A percentile compares a stretch with the other conserved stretches of the same genome.
Conservation (phyloP, 2,329 filamentous ascomycete species). For the Cordyceps cateniannulata region DNA sequence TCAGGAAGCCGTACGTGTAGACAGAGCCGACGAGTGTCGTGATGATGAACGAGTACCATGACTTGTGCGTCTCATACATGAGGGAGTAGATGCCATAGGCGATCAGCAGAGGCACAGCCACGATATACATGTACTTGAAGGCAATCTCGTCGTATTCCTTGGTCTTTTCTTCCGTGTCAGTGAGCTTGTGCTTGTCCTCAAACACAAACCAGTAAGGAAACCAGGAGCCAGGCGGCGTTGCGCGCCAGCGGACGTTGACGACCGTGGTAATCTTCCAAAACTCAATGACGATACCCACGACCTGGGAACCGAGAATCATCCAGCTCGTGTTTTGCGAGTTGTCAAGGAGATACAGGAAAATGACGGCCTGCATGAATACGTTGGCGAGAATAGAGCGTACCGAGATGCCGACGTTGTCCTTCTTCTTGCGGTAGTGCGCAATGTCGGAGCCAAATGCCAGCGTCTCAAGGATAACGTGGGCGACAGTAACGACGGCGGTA, state of each 20-base stretch:
- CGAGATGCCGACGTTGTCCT: slow-evolving; percentile 95
- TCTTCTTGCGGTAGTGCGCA: slow-evolving; percentile 98
- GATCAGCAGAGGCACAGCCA: slow-evolving; percentile 79
- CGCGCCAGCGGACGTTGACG: slow-evolving; percentile 78
- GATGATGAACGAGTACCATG: slow-evolving; percentile 96
- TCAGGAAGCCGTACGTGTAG: slow-evolving; percentile 96
- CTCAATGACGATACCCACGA: slow-evolving; percentile 64
- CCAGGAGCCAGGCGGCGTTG: slow-evolving; percentile 58
- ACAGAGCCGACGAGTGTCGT: slow-evolving; percentile 91
- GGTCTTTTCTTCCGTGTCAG: slow-evolving; percentile 93
- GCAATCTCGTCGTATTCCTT: slow-evolving; percentile 98
- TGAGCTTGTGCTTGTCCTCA: slow-evolving; percentile 95
- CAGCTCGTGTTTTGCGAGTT: slow-evolving; percentile 97
- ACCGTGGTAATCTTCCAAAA: slow-evolving; percentile 95
- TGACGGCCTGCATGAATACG: slow-evolving; percentile 93
- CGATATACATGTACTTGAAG: slow-evolving; percentile 93
- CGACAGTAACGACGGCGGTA: slow-evolving; percentile 75
- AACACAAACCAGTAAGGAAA: slow-evolving; percentile 78
- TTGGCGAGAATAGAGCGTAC: slow-evolving; percentile 94
- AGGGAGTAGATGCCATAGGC: slow-evolving; percentile 90
- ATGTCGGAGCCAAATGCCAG: slow-evolving; percentile 97
- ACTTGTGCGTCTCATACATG: slow-evolving; percentile 91
- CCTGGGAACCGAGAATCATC: slow-evolving; percentile 97
- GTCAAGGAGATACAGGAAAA: slow-evolving; percentile 94
- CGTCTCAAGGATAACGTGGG: slow-evolving; percentile 93